Evolutionary conservation across 2,329 filamentous ascomycete species (phyloP).

Genomic region (Mycogone perniciosa): DNA sequence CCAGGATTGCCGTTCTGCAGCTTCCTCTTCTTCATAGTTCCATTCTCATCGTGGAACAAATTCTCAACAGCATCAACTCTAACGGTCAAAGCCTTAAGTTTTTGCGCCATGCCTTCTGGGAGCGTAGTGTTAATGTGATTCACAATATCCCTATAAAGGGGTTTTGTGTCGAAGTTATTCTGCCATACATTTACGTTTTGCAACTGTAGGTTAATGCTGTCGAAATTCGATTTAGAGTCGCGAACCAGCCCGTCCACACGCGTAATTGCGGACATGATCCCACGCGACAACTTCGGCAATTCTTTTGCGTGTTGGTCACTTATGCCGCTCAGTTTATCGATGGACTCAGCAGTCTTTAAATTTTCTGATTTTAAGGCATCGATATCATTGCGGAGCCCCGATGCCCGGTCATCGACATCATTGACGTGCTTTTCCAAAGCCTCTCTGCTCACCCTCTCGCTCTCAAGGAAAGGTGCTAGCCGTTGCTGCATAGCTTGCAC

Average conservation of each 20-base stretch:
- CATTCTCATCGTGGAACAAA: neutral
- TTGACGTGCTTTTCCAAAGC: constrained; percentile 12
- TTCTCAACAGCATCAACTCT: neutral
- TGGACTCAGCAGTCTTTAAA: neutral
- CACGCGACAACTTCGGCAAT: constrained; percentile 25
- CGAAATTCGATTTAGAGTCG: neutral
- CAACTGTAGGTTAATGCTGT: constrained; percentile 17
- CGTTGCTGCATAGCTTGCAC: neutral
- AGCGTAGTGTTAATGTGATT: constrained; percentile 28
- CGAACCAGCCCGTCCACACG: neutral
- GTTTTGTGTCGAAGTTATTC: constrained; percentile 41
- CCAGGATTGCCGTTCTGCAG: neutral
- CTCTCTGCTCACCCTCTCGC: constrained; percentile 14
- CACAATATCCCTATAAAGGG: constrained; percentile 36
- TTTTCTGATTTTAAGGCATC: neutral
- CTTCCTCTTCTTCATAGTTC: constrained; percentile 9
- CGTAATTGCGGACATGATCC: neutral
- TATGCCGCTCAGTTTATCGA: constrained; percentile 20
- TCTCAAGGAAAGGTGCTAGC: constrained; percentile 18
- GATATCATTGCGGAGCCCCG: constrained; percentile 2
- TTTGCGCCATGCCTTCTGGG: constrained; percentile 16
- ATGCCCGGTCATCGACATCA: constrained; percentile 4
- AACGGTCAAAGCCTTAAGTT: constrained; percentile 16
- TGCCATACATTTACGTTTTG: constrained; percentile 40
- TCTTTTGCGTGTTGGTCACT: constrained; percentile 14